Percentiles rank a stretch among this genome's conserved stretches.
These are phyloP conservation scores for Sphagnum tenellum DNA, from an alignment of 225 moss, liverwort and hornwort genomes.

Conservation along the genomic window DNA sequence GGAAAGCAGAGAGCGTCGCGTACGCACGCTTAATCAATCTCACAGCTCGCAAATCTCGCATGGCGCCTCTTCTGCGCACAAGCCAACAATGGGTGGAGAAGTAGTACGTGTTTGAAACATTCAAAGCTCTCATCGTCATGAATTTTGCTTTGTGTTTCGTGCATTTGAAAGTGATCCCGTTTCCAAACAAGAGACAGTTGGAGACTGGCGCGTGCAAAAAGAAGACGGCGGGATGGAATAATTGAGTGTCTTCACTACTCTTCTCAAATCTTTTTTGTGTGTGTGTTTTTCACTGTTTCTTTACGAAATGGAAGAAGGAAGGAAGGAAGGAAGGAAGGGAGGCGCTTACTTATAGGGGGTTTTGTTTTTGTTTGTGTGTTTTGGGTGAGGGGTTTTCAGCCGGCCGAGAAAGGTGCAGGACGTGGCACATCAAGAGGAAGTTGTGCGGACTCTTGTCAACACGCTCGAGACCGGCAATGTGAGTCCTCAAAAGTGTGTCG, in stretches of 20 bases:
- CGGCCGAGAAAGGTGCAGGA: constrained; percentile 86
- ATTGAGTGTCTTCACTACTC: too few species aligned
- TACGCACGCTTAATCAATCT: too few species aligned
- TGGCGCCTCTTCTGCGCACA: constrained; percentile 64
- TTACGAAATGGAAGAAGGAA: too few species aligned
- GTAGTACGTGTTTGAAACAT: constrained; percentile 34
- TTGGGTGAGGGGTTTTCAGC: constrained; percentile 14
- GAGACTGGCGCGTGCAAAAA: too few species aligned
- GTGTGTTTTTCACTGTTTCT: too few species aligned
- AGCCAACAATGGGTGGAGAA: constrained; percentile 99
- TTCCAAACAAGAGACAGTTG: too few species aligned
- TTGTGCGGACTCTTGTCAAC: constrained; percentile 74
- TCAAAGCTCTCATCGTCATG: background rate
- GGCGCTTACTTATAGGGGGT: too few species aligned
- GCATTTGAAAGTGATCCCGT: background rate
- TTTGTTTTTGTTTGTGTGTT: background rate
- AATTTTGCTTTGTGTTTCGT: background rate
- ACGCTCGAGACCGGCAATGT: constrained; percentile 94
- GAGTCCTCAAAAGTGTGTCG: constrained; percentile 1
- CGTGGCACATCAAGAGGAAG: constrained; percentile 95
- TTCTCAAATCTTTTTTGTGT: too few species aligned
- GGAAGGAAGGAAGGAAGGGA: too few species aligned
- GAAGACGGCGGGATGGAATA: too few species aligned
- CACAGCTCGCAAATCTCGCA: background rate
- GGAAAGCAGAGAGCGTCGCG: too few species aligned